These are phyloP conservation scores for Erodium chrysanthum DNA, from an alignment of 441 rosid genomes.

Conservation along the genomic window DNA sequence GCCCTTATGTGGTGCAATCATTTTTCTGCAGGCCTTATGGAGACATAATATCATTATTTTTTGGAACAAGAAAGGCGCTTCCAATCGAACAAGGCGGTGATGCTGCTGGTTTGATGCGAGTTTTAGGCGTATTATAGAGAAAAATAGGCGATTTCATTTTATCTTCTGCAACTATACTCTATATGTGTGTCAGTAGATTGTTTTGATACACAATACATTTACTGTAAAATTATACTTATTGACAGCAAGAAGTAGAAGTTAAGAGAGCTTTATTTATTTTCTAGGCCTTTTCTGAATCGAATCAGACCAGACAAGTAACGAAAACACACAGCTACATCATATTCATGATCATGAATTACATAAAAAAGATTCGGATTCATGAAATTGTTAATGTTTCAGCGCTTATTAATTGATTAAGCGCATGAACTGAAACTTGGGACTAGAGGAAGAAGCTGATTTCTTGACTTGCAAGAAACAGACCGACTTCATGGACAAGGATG, in stretches of 20 bases:
- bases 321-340: too few species aligned
- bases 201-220: neutral
- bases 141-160: too few species aligned
- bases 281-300: too few species aligned
- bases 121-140: neutral
- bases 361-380: too few species aligned
- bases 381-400: neutral
- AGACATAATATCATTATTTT: conserved; percentile 35
- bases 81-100: conserved; percentile 26
- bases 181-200: too few species aligned
- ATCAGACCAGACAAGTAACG: too few species aligned
- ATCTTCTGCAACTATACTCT: too few species aligned
- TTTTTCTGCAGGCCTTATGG: conserved; percentile 41
- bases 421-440: neutral
- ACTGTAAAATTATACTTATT: neutral
- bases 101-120: neutral
- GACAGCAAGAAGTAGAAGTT: neutral
- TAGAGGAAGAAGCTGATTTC: neutral
- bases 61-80: conserved; percentile 43
- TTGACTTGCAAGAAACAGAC: neutral
- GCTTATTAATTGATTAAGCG: neutral
- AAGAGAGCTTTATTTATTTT: too few species aligned
- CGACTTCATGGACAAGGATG: neutral
- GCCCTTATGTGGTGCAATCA: neutral
- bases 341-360: too few species aligned